Conservation (phyloP, 768 basidiomycete genomes). For the Jaapia argillacea region DNA sequence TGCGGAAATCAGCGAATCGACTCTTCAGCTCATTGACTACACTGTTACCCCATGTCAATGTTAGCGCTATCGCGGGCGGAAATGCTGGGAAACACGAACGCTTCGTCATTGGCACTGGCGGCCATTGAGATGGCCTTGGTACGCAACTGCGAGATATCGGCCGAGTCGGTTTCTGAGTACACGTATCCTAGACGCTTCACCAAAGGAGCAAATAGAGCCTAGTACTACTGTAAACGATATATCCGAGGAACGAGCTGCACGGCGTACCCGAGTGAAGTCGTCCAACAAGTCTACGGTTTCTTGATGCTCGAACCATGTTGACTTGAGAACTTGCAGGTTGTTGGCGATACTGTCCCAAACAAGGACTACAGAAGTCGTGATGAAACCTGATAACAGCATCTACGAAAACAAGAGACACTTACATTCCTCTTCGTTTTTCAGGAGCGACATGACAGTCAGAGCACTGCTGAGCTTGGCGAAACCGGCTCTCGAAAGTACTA, state of each 20-base stretch:
- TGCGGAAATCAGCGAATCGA: constrained; percentile 63
- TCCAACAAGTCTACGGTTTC: constrained; percentile 43
- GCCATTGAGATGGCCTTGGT: constrained; percentile 60
- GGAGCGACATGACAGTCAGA: constrained; percentile 58
- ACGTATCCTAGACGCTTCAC: constrained; percentile 75
- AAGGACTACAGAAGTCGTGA: constrained; percentile 39
- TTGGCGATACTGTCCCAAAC: constrained; percentile 69
- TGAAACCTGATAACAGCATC: constrained; percentile 4
- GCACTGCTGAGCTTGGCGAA: constrained; percentile 67
- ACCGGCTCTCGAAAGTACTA: constrained; percentile 76
- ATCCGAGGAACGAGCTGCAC: not conserved
- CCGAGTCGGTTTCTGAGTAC: constrained; percentile 51
- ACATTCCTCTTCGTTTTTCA: constrained; percentile 75
- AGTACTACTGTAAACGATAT: constrained; percentile 1
- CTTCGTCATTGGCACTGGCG: constrained; percentile 19
- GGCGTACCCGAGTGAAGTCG: constrained; percentile 44
- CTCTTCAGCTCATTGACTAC: constrained; percentile 62
- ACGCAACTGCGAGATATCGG: constrained; percentile 62
- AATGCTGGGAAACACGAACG: too few species aligned
- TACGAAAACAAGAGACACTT: constrained; percentile 17
- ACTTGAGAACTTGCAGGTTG: constrained; percentile 42
- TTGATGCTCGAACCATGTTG: constrained; percentile 79
- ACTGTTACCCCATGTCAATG: too few species aligned
- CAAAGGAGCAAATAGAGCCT: constrained; percentile 66
- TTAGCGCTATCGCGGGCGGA: too few species aligned